These are phyloP conservation scores for Suillus subalutaceus DNA, from an alignment of 768 basidiomycete species.

Conservation along the genomic window DNA sequence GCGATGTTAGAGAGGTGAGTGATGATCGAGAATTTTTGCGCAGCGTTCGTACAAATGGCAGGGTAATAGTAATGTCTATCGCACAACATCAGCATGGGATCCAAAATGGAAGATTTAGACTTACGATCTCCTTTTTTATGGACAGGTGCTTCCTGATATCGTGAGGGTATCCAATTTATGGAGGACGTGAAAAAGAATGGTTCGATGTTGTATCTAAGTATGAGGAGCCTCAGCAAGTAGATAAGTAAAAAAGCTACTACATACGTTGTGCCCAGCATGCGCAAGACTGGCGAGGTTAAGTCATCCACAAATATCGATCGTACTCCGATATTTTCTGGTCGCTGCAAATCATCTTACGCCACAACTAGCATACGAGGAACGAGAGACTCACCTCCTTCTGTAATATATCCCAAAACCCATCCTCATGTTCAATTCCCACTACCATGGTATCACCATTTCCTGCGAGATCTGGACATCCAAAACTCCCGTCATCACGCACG, in stretches of 20 bases:
- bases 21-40: constrained; percentile 21
- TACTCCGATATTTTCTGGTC: constrained; percentile 41
- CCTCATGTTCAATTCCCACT: constrained; percentile 18
- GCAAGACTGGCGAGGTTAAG: constrained; percentile 51
- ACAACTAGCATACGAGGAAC: background rate
- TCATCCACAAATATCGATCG: constrained; percentile 56
- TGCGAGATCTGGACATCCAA: background rate
- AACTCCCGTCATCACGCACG: constrained; percentile 16
- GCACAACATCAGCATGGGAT: constrained; percentile 4
- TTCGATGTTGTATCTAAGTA: constrained; percentile 51
- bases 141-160: constrained; percentile 54
- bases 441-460: background rate
- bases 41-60: constrained; percentile 53
- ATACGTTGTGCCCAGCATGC: constrained; percentile 60
- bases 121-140: constrained; percentile 53
- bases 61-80: constrained; percentile 57
- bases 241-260: constrained; percentile 10
- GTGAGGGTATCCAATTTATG: constrained; percentile 67
- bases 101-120: constrained; percentile 22
- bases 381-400: constrained; percentile 36
- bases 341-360: constrained; percentile 26
- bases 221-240: background rate
- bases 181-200: constrained; percentile 70
- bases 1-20: background rate
- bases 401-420: constrained; percentile 37